Conservation (phyloP, 208 protist species). For the Acanthamoeba castellanii region DNA sequence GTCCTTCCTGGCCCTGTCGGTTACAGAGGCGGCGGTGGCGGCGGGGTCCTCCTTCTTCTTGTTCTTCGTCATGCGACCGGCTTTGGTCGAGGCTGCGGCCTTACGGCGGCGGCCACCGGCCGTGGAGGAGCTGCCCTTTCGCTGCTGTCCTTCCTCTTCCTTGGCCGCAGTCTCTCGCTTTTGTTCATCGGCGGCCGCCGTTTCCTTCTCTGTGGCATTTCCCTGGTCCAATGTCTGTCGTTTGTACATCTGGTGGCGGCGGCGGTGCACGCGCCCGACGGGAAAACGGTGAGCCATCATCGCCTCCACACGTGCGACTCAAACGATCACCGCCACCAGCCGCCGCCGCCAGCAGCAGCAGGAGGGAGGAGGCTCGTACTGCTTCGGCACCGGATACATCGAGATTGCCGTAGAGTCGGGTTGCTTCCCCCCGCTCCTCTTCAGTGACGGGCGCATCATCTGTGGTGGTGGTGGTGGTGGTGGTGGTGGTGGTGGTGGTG, state of each 20-base stretch:
- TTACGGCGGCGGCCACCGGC: too few relatives aligned
- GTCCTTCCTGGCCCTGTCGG: not conserved
- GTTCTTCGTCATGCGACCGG: too few relatives aligned
- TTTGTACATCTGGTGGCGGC: not conserved
- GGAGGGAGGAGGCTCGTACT: not conserved
- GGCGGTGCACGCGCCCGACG: too few relatives aligned
- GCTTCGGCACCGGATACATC: not conserved
- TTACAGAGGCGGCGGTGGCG: too few relatives aligned
- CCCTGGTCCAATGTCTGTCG: not conserved
- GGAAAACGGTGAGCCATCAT: too few relatives aligned
- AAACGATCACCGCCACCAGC: too few relatives aligned
- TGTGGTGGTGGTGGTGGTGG: not conserved
- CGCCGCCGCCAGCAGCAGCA: too few relatives aligned
- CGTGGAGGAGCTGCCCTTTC: not conserved
- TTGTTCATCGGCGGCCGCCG: not conserved
- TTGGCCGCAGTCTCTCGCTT: not conserved
- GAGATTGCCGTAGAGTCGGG: not conserved
- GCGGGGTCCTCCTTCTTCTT: too few relatives aligned
- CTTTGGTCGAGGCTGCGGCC: too few relatives aligned
- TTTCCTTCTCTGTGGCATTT: not conserved
- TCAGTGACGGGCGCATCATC: constrained; percentile 42
- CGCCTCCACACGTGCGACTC: too few relatives aligned
- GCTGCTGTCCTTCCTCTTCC: not conserved
- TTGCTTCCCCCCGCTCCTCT: constrained; percentile 9
- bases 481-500: too few relatives aligned